These are phyloP conservation scores for Udeniomyces megalosporus DNA, from an alignment of 768 basidiomycete species.

Conservation along the genomic window DNA sequence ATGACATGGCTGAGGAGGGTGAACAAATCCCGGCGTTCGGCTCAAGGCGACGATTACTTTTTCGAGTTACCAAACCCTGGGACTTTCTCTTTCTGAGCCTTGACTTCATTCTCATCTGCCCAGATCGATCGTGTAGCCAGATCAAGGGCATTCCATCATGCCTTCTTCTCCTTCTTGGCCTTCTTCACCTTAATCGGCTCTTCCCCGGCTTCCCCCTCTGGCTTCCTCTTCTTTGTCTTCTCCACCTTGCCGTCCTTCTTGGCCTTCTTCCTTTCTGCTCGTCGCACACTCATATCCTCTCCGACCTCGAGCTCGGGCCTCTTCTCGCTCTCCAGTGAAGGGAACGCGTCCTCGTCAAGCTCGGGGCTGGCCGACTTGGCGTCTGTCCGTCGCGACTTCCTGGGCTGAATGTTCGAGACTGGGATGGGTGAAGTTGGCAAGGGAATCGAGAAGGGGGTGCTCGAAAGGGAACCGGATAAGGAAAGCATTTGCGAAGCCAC, in stretches of 20 bases:
- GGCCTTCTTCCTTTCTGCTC: not conserved
- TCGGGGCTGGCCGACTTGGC: not conserved
- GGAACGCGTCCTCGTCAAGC: not conserved
- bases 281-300: not conserved
- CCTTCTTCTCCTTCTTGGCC: too few relatives aligned
- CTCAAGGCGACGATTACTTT: too few relatives aligned
- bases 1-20: too few relatives aligned
- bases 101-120: too few relatives aligned
- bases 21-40: too few relatives aligned
- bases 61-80: too few relatives aligned
- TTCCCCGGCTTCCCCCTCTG: not conserved
- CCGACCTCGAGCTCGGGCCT: not conserved
- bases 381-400: not conserved
- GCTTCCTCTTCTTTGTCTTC: not conserved
- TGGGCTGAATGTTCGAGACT: not conserved
- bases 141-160: too few relatives aligned
- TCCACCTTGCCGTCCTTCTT: not conserved
- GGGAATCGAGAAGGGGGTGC: slow-evolving; percentile 11
- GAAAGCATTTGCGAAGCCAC: slow-evolving; percentile 15
- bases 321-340: not conserved
- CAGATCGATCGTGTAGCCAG: too few relatives aligned
- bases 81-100: too few relatives aligned
- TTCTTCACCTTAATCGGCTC: too few relatives aligned
- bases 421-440: not conserved
- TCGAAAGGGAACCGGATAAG: slow-evolving; percentile 12